These are phyloP conservation scores for Aspergillus sp. DNA, from an alignment of 2,329 filamentous ascomycete genomes.

Conservation along the genomic window DNA sequence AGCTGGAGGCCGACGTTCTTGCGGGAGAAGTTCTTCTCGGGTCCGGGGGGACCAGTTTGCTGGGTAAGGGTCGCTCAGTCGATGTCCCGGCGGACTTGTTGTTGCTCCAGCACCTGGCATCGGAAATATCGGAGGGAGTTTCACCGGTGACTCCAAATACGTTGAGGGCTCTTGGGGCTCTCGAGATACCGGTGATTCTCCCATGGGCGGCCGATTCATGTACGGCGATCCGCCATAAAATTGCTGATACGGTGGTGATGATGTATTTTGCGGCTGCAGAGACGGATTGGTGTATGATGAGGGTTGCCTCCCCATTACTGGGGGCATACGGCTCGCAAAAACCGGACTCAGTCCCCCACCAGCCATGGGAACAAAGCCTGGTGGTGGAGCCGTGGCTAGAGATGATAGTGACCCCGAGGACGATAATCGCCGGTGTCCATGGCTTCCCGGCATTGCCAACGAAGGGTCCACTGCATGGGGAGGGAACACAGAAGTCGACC, in stretches of 20 bases:
- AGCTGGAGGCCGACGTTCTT: slow-evolving; percentile 13
- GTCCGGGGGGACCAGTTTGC: slow-evolving; percentile 17
- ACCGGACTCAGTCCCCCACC: slow-evolving; percentile 19
- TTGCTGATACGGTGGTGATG: slow-evolving; percentile 27
- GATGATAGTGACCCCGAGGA: slow-evolving; percentile 19
- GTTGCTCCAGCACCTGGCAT: slow-evolving; percentile 16
- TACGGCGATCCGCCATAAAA: slow-evolving; percentile 15
- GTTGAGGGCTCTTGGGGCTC: slow-evolving; percentile 19
- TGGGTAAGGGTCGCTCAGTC: slow-evolving; percentile 28
- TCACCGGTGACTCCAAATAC: slow-evolving; percentile 24
- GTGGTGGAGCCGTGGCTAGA: slow-evolving; percentile 8
- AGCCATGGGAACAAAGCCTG: slow-evolving; percentile 18
- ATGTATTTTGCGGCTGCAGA: slow-evolving; percentile 20
- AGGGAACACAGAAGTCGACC: slow-evolving; percentile 25
- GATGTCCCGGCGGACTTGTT: slow-evolving; percentile 19
- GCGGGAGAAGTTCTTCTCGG: slow-evolving; percentile 17
- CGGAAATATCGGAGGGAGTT: slow-evolving; percentile 31
- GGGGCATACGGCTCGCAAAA: slow-evolving; percentile 13
- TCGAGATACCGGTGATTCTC: slow-evolving; percentile 15
- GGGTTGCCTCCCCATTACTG: slow-evolving; percentile 18
- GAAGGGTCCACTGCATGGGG: slow-evolving; percentile 22
- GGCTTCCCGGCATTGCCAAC: slow-evolving; percentile 15
- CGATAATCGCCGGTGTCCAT: slow-evolving; percentile 25
- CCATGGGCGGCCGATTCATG: slow-evolving; percentile 17
- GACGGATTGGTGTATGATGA: slow-evolving; percentile 21